Evolutionary conservation across 768 basidiomycete genomes (phyloP).

Genomic region (Boletus speciosus): DNA sequence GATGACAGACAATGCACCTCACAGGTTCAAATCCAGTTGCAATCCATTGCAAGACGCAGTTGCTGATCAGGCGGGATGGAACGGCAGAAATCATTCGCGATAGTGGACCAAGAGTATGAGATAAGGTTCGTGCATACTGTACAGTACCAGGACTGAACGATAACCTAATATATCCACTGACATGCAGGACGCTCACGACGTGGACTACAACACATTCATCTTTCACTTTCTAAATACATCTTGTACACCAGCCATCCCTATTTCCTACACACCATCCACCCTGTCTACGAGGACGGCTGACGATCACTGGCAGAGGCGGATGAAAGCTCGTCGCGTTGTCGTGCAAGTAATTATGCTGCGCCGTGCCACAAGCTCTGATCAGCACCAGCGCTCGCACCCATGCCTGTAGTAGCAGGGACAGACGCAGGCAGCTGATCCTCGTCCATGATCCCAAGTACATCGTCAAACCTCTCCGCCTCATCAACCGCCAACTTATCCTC

Average conservation of each 20-base stretch:
- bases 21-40: no score
- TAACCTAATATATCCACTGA: no score
- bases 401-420: not conserved
- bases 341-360: not conserved
- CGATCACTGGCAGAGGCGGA: not conserved
- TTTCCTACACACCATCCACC: not conserved
- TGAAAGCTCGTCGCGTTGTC: not conserved
- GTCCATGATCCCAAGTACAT: conserved; percentile 33
- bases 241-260: not conserved
- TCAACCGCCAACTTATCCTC: conserved; percentile 31
- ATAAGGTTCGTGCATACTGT: no score
- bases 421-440: conserved; percentile 28
- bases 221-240: not conserved
- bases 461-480: conserved; percentile 32
- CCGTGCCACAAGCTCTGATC: not conserved
- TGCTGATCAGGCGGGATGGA: no score
- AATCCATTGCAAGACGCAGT: no score
- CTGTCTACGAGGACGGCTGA: not conserved
- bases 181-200: no score
- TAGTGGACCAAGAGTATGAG: no score
- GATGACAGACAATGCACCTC: not conserved
- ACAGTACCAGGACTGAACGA: no score
- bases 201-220: no score
- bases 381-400: not conserved
- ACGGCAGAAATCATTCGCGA: no score